These are phyloP conservation scores for Monascus purpureus DNA, from an alignment of 495 filamentous ascomycete species.

Conservation along the genomic window DNA sequence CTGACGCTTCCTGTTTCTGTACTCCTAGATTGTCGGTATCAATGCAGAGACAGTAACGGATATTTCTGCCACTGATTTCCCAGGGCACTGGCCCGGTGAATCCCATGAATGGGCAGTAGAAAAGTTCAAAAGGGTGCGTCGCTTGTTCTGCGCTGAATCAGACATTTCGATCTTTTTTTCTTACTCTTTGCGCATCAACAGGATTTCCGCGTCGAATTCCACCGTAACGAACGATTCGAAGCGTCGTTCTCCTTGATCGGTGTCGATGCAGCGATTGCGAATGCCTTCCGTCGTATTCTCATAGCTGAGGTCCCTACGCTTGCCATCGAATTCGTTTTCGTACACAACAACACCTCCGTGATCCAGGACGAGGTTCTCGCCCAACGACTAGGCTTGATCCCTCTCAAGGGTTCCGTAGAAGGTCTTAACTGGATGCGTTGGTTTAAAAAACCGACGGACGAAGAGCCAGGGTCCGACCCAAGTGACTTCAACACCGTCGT, in stretches of 20 bases:
- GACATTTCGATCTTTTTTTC: slow-evolving; percentile 5
- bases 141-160: too few species aligned
- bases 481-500: slow-evolving; percentile 72
- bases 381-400: slow-evolving; percentile 77
- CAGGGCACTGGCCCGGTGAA: slow-evolving; percentile 80
- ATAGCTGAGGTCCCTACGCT: slow-evolving; percentile 89
- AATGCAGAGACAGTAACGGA: slow-evolving; percentile 80
- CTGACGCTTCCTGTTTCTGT: slow-evolving; percentile 12
- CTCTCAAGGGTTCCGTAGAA: slow-evolving; percentile 61
- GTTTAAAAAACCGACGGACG: slow-evolving; percentile 46
- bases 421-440: slow-evolving; percentile 71
- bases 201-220: slow-evolving; percentile 64
- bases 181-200: slow-evolving; percentile 10
- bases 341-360: slow-evolving; percentile 89
- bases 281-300: slow-evolving; percentile 94
- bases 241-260: slow-evolving; percentile 82
- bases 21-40: slow-evolving; percentile 73
- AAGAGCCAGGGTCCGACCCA: slow-evolving; percentile 31
- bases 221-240: slow-evolving; percentile 61
- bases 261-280: slow-evolving; percentile 83
- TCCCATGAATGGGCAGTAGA: slow-evolving; percentile 77
- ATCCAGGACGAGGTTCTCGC: slow-evolving; percentile 96
- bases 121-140: slow-evolving; percentile 43
- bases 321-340: slow-evolving; percentile 83
- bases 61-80: slow-evolving; percentile 78